Base-by-base conservation (phyloP, 1,284 basidiomycete species). In the Clitocybe nebularis region DNA sequence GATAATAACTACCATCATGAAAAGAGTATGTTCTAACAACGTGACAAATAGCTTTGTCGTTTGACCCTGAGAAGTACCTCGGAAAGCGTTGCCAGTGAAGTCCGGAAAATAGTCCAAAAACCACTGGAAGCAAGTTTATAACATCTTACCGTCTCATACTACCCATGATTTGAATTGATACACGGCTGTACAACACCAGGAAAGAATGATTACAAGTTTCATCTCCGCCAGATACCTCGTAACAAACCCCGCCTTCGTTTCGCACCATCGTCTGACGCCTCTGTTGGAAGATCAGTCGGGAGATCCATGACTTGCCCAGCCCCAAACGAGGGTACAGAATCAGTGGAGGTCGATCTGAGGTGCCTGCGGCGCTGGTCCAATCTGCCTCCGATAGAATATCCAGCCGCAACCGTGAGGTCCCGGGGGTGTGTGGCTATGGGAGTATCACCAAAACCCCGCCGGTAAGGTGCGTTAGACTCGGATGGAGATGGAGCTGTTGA, bases 11-110 rank as follows among this genome's bases (percentile, higher is more conserved):
- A 20, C 1, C 6, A 13, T 14, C 14, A n/a, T 11, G 21, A 10
- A 25, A 13, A 17, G 4, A 8, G 22, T 14, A 13, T 16, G 26
- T 17, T 4, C 26, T 23, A 37, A 17, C 40, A 6, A 41, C 19
- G 1, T 11, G 1, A 24, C n/a, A 21, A 0, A 2, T 29, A 94
- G 92, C 72, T 98, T 36, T 96, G 93, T 62, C 87, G 96, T 40
- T 62, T 99, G 47, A 99, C 96, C 5, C 77, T 98, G 33, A 79
- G 96, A 56, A 95, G 93, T 57, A 98, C 96, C 1, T 97, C 95
- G 44, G 94, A 95, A 61, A 76, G 85, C 24, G 93, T 96, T 6
- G 93, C 93, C 26, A 63, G 71, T 1, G 89, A 93, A 64, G 76
- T 94, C 35, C 76, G 92, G 59, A 76, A 74, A 56, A 66, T 86